Evolutionary conservation across 768 basidiomycete species (phyloP), one percentile per base, ranked within the genome.

Genomic region (Termitomyces sp.): DNA sequence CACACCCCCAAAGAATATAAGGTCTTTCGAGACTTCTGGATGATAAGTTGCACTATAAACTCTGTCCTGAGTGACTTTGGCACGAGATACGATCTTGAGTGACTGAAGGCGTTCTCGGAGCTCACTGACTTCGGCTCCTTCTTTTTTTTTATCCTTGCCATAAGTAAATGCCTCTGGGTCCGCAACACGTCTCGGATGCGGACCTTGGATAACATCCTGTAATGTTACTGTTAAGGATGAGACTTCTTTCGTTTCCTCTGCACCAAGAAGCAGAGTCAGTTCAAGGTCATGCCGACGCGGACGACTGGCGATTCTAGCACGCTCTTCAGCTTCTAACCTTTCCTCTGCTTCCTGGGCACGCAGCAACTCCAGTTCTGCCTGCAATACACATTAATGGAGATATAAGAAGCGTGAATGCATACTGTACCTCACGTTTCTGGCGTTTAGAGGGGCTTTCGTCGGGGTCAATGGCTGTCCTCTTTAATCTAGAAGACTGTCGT

Each of bases 1-100:
- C 70, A 37, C 54, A 87, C 89, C 89, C 67, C 91, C 91, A 65
- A 93, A 90, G 66, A 93, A 92, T n/a, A 93, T 78, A 12, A 93
- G 67, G 67, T 93, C 91, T 62, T 88, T 90, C 12, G 83, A 80
- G 19, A 77, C 74, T 60, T 90, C 90, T 4, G 90, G 88, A 65
- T 93, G 91, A 66, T 88, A 93, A 14, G 82, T 83, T 32, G 87
- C 84, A 58, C 85, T 84, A 62, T 93, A 93, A 1, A 93, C 65
- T 21, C 91, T 73, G 57, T 87, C 78, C 58, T 82, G 74, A 1
- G 87, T 90, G 8, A 93, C 90, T 68, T 92, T 93, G 14, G 90
- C 90, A 53, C 88, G 77, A 32, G 88, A 81, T 2, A 88, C 76
- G n/a, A 92, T 74, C 55, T 79, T 82, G 65, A 93, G 63, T 32